Evolutionary conservation across 305 asterid species (phyloP), one percentile per base, ranked within the genome.

Genomic region (Lippia alba): DNA sequence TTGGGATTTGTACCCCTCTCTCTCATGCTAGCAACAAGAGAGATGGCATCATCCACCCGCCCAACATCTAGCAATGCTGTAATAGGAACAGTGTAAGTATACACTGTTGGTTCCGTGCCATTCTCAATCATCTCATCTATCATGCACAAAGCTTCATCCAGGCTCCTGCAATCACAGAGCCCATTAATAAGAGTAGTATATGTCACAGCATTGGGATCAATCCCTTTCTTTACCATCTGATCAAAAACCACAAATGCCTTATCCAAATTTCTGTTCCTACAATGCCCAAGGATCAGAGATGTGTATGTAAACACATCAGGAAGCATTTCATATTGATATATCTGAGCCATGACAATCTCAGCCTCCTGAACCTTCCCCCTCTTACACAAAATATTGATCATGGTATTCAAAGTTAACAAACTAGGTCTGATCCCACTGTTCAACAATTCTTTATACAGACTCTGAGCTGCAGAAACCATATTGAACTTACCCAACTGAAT

Each of bases 221-320:
- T 78, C 49, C 96, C 93, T 54, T 82, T 86, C 84, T 83, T 79
- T 68, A 78, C 77, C 99, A 94, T 94, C 78, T 82, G 73, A 79
- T 81, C 89, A 66, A 94, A 94, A 70, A 89, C 79, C 54, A 39
- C 67, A 74, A 80, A 87, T 16, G 97, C 95, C 70, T 67, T 82
- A 79, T 82, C 93, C 87, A 91, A 75, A 71, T 82, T 74, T 62
- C 70, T 56, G 60, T 78, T 89, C 87, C 96, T 85, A 80, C 99
- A 89, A 56, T 91, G 86, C 71, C 99, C 97, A 46, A 91, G 90
- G 79, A 94, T 86, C 73, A 94, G 74, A 33, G 94, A 91, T 3
- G 96, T 86, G 68, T 75, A 89, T 1, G 99, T 89, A 77, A 91
- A 94, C 41, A 86, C 97, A 79, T 94, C 96, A 4, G 99, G 96